Base-by-base conservation (phyloP, 495 filamentous ascomycete species). In the Penicillium cosmopolitanum region DNA sequence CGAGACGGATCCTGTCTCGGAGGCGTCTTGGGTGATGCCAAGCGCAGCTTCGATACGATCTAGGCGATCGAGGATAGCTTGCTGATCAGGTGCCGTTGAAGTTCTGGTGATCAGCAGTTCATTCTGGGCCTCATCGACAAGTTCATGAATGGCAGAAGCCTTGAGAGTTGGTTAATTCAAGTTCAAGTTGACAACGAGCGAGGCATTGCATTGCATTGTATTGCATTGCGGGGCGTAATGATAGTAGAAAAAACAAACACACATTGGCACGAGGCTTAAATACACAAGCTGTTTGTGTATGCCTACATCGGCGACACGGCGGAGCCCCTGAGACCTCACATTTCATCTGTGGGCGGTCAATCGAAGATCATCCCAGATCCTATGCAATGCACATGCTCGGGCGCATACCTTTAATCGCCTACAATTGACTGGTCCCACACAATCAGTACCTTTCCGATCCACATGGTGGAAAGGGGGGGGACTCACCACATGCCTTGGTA, bases 201-300 rank as follows among this genome's bases (percentile, higher is more conserved):
- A 31, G 28, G 28, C 28, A 31, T 31, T 31, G 28, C 28, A 8
- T 31, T 31, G 28, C 28, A 8, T 31, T 31, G 28, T n/a, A 31
- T 31, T 31, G 28, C 28, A 8, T 31, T 31, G 28, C 28, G 28
- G 28, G 28, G 28, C 28, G 28, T 31, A 31, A 31, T 31, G 6
- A 31, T 31, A 31, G 28, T 8, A 31, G 28, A 31, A 31, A 31
- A 31, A 31, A 31, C 4, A 31, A 12, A 56, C 70, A 57, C 50
- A 78, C 73, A 72, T 78, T 76, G 18, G 73, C 73, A 40, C 75
- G 61, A n/a, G 73, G 75, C 53, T 73, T 75, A 56, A 78, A 78
- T 15, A 78, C 56, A 59, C 75, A 78, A 31, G 70, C 42, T 6
- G 66, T 57, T n/a, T 69, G 66, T 44, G 58, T 67, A n/a, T 65